Evolutionary conservation across 2,329 filamentous ascomycete species (phyloP), one percentile per base, ranked within the genome.

Genomic region (Aspergillus sp.): DNA sequence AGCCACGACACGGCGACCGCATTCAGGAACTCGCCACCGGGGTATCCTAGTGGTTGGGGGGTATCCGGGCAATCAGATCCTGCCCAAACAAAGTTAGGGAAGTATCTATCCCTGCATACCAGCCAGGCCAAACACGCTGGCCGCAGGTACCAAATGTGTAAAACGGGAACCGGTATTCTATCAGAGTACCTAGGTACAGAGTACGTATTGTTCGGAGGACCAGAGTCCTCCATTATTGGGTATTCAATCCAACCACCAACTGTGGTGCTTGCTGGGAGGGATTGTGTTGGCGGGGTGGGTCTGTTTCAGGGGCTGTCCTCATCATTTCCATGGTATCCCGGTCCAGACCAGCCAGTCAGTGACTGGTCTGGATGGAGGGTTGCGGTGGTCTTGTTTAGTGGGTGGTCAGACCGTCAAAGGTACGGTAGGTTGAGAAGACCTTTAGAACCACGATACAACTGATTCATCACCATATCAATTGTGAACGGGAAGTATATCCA

Each of bases 261-360:
- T 29, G 25, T 29, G 9, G 7, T 29, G 7, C 25, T 29, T 29
- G 25, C 14, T 13, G 16, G 34, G 16, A 38, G 40, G 19, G 11
- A 13, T 21, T 42, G 16, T 29, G 40, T 20, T 42, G 40, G 40
- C 17, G 11, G 40, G 40, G 64, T 63, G 66, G 65, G 55, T 58
- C 60, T 47, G 60, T 67, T 59, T 68, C 66, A 68, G 66, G 66
- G 66, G 66, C 63, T 64, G 62, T 45, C 20, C 42, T 46, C 21
- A 44, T 55, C 34, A 54, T 55, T 58, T 56, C 46, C 53, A 52
- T 47, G 49, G 49, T 46, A 43, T 52, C 25, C 49, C 20, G 41
- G 19, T 23, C 43, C 49, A 45, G 43, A 21, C 40, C 40, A 42
- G 25, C 25, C 31, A 46, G 44, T 34, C 25, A 46, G 10, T 29